Evolutionary conservation across 2,329 filamentous ascomycete species (phyloP), one percentile per base, ranked within the genome.

Genomic region (Epicoccum sorghinum): DNA sequence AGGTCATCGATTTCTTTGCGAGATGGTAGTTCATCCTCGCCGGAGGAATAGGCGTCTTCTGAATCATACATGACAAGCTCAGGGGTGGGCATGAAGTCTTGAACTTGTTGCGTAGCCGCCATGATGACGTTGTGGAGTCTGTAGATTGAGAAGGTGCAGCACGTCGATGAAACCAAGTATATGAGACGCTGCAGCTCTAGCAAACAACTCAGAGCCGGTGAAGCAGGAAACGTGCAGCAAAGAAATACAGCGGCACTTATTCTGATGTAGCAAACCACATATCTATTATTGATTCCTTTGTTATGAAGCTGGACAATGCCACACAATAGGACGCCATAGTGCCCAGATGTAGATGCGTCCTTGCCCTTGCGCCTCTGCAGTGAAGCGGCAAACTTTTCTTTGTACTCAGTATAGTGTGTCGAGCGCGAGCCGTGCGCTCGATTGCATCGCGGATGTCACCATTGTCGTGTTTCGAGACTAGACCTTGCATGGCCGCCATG

Each of bases 241-340:
- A 38, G 18, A 46, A 30, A 42, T 14, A 50, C 49, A 18, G 41
- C 37, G 40, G 46, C 24, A 30, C 7, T 32, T 4, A 24, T 49
- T 13, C 29, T 27, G 14, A 38, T 42, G 41, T 46, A 49, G 46
- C 46, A 55, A 37, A 36, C 32, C 30, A 14, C 29, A 10, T 22
- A 18, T 37, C 45, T 39, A 22, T 35, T 44, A 38, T 22, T 25
- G 4, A n/a, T 22, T 45, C 50, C 62, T 65, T 68, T 67, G 60
- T 67, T 64, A 50, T 50, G 51, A 30, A 35, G 29, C 23, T 36
- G 39, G 40, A 66, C 66, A 65, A 67, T 65, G 60, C 39, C 46
- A 44, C 41, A 49, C 52, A 62, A 64, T 59, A 33, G 41, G 58
- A 52, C 61, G 47, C 42, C 52, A 48, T 55, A n/a, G 42, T 47